Evolutionary conservation across 179 eudicot genomes (phyloP).

Genomic region (Silene noctiflora): DNA sequence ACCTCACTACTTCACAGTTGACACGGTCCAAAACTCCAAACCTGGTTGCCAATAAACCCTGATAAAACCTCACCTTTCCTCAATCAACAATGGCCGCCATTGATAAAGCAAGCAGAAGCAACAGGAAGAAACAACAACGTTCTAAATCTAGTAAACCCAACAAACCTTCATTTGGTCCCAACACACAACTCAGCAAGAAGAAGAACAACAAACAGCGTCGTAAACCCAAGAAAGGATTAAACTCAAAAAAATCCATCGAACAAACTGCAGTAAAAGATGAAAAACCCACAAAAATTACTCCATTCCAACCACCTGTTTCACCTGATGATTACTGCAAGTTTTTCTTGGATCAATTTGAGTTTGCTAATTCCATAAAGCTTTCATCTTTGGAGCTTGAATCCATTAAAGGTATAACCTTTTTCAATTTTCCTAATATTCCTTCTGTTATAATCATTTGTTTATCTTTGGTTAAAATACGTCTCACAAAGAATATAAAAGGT

Average conservation of each 20-base stretch:
- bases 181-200: constrained; percentile 10
- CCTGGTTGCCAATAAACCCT: no score
- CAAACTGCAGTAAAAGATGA: constrained; percentile 19
- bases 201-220: background rate
- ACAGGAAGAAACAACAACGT: constrained; percentile 2
- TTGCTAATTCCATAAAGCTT: constrained; percentile 51
- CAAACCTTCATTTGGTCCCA: constrained; percentile 30
- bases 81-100: constrained; percentile 21
- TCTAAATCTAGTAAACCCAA: constrained; percentile 18
- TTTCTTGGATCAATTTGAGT: constrained; percentile 55
- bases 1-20: no score
- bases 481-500: no score
- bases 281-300: constrained; percentile 13
- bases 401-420: constrained; percentile 38
- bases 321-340: constrained; percentile 53
- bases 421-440: no score
- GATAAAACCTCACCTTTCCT: constrained; percentile 1
- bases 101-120: constrained; percentile 7
- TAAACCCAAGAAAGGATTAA: constrained; percentile 21
- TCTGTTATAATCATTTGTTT: no score
- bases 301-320: constrained; percentile 9
- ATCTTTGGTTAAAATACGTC: no score
- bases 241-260: constrained; percentile 13
- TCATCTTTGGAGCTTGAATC: constrained; percentile 76
- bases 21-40: no score